A percentile compares a stretch with the other conserved stretches of the same genome.
Conservation (phyloP, 1,139 yeast species). For the Suhomyces chickasaworum region DNA sequence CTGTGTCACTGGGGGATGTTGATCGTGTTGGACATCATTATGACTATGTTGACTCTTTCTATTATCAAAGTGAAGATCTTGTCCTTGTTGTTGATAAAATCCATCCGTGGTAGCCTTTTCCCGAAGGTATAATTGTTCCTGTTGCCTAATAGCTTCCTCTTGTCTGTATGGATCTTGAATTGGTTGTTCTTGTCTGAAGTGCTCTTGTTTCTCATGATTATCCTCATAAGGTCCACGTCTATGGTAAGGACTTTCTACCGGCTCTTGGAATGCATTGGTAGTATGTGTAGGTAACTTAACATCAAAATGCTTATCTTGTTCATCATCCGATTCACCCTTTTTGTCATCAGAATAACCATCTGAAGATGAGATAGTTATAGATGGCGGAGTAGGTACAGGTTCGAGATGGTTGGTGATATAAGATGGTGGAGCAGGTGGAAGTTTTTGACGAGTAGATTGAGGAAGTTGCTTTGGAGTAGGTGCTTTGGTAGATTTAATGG, state of each 20-base stretch:
- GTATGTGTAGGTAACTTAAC: slow-evolving; percentile 40
- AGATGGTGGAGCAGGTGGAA: slow-evolving; percentile 4
- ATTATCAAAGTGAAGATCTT: slow-evolving; percentile 4
- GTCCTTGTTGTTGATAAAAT: slow-evolving; percentile 8
- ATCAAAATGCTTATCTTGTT: slow-evolving; percentile 26
- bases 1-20: not conserved
- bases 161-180: slow-evolving; percentile 15
- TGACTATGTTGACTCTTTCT: too few relatives aligned
- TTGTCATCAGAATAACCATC: slow-evolving; percentile 6
- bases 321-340: slow-evolving; percentile 27
- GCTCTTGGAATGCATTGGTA: slow-evolving; percentile 36
- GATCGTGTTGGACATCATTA: slow-evolving; percentile 10
- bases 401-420: slow-evolving; percentile 6
- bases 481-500: slow-evolving; percentile 78
- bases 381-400: slow-evolving; percentile 14
- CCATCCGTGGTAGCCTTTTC: slow-evolving; percentile 14
- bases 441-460: slow-evolving; percentile 7
- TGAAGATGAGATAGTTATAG: slow-evolving; percentile 12
- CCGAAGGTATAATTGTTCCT: slow-evolving; percentile 1
- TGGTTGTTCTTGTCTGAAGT: slow-evolving; percentile 13
- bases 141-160: slow-evolving; percentile 2
- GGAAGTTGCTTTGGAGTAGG: slow-evolving; percentile 24
- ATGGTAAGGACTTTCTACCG: slow-evolving; percentile 33
- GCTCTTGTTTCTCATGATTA: slow-evolving; percentile 17
- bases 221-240: slow-evolving; percentile 27